Evolutionary conservation across 495 filamentous ascomycete genomes (phyloP), one percentile per base, ranked within the genome.

Genomic region (Chaetomium tenue): DNA sequence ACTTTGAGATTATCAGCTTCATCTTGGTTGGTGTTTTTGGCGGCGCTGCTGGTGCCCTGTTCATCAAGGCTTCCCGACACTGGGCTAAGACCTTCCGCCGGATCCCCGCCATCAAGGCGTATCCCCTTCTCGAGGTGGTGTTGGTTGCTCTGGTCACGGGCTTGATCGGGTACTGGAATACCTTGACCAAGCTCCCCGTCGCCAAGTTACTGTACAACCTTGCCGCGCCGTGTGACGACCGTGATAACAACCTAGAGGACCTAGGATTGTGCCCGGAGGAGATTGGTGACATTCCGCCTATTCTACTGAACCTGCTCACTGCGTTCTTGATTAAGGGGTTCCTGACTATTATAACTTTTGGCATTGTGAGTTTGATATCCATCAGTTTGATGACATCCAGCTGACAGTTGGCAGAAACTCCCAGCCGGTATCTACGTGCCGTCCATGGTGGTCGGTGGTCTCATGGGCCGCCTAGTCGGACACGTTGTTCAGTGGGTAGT

Each of bases 381-480:
- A 9, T n/a, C 30, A 42, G 6, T 25, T 13, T 25, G 6, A 15
- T 7, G 20, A 22, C 15, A 30, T 22, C 7, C 25, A 2, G 22
- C 54, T 47, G 47, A 62, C 28, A 50, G 3, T 2, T 20, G 30
- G 53, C 51, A 78, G 76, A 98, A 98, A 76, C 88, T 97, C 3
- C 94, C 94, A 12, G 91, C 92, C 3, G 94, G 94, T 39, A 97
- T 98, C 65, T 98, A 98, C 68, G 93, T 98, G 0, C 94, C 94
- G 5, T 95, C 91, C 68, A 98, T 98, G 94, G 94, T 98, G 39
- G 91, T 97, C 53, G 94, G 94, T 63, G 94, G 94, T 72, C 79
- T 98, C 47, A 88, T 96, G 81, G 94, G 94, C 39, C 89, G 94
- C 3, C 85, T 92, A 18, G 86, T 97, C 57, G 94, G 94, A 1